These are phyloP conservation scores for Stagonosporopsis rhizophila DNA, from an alignment of 2,329 filamentous ascomycete species.

Conservation along the genomic window DNA sequence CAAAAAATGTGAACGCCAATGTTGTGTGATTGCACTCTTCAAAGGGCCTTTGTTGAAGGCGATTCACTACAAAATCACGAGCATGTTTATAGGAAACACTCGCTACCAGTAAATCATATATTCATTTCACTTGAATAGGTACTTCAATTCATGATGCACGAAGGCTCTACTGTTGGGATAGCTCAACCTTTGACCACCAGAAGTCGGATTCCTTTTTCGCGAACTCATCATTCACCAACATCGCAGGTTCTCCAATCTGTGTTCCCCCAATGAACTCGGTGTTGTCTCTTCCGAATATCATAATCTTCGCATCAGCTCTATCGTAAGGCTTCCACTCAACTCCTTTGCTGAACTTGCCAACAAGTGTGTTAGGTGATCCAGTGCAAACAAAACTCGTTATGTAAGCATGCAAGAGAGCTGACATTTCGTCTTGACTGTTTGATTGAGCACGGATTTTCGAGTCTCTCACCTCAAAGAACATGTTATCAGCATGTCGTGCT, in stretches of 20 bases:
- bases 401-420: not conserved
- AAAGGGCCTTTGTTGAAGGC: too few species aligned
- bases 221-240: constrained; percentile 53
- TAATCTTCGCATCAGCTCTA: not conserved
- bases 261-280: not conserved
- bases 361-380: not conserved
- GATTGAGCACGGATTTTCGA: not conserved
- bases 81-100: too few species aligned
- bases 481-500: not conserved
- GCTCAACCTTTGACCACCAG: constrained; percentile 63
- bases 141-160: too few species aligned
- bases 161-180: constrained; percentile 38
- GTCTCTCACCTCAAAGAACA: not conserved
- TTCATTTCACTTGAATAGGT: too few species aligned
- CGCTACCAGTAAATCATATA: too few species aligned
- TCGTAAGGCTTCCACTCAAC: not conserved
- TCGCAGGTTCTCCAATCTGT: constrained; percentile 43
- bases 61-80: too few species aligned
- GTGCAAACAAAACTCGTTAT: not conserved
- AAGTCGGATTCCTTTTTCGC: constrained; percentile 62
- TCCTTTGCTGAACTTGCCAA: not conserved
- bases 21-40: too few species aligned
- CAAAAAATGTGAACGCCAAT: not conserved
- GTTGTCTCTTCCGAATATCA: not conserved
- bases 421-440: not conserved